A percentile compares a stretch with the other conserved stretches of the same genome.
Evolutionary conservation across 108 stramenopile species (phyloP).

Genomic region (Cyclostephanos tholiformis): DNA sequence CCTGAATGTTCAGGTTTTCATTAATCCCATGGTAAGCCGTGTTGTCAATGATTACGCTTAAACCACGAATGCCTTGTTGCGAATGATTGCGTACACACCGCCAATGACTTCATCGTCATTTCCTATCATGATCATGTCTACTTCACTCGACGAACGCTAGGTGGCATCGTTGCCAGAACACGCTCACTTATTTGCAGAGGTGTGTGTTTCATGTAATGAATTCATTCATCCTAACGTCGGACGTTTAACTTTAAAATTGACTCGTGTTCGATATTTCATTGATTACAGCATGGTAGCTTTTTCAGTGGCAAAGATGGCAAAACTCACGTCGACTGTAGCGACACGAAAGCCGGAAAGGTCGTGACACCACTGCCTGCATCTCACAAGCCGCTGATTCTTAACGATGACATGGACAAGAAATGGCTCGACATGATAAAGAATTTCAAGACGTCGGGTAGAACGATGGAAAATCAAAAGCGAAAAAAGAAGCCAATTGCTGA

Average conservation of each 20-base stretch:
- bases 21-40: slow-evolving; percentile 50
- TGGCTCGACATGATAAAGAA: slow-evolving; percentile 47
- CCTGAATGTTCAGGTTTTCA: slow-evolving; percentile 50
- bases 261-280: not conserved
- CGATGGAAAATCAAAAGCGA: not conserved
- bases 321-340: slow-evolving; percentile 35
- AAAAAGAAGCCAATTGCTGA: not conserved
- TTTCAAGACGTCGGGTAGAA: slow-evolving; percentile 17
- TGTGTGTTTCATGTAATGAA: slow-evolving; percentile 6
- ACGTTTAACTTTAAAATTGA: not conserved
- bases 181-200: slow-evolving; percentile 64
- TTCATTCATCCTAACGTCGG: not conserved
- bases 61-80: too few species aligned
- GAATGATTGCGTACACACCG: not conserved
- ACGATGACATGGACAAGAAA: slow-evolving; percentile 35
- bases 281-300: slow-evolving; percentile 37
- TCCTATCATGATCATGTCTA: not conserved
- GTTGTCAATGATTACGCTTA: not conserved
- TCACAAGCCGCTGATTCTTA: slow-evolving; percentile 39
- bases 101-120: slow-evolving; percentile 21
- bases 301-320: slow-evolving; percentile 19
- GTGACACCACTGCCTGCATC: slow-evolving; percentile 32
- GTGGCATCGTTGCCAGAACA: slow-evolving; percentile 64
- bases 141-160: slow-evolving; percentile 9
- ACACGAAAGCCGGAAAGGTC: slow-evolving; percentile 18